Evolutionary conservation across 2,329 filamentous ascomycete genomes (phyloP).

Genomic region (Alternaria triticina): DNA sequence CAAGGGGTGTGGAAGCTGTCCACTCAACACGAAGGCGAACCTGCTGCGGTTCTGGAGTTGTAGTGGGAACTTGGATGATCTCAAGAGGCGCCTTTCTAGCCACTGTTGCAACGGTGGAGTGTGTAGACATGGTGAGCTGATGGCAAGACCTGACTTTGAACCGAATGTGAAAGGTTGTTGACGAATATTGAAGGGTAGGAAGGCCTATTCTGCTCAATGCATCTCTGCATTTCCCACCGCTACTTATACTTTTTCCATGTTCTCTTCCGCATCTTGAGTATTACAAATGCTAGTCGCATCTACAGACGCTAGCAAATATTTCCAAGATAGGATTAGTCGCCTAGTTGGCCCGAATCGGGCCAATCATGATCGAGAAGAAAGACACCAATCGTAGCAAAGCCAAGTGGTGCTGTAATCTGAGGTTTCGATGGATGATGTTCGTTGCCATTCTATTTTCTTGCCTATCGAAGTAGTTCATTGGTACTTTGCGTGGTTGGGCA

Average conservation of each 20-base stretch:
- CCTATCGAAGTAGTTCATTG: not conserved
- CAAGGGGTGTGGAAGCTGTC: conserved; percentile 67
- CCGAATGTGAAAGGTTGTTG: not conserved
- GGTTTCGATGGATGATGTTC: not conserved
- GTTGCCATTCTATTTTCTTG: not conserved
- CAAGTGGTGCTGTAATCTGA: not conserved
- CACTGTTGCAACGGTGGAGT: conserved; percentile 52
- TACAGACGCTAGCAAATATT: conserved; percentile 8
- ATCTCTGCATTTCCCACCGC: not conserved
- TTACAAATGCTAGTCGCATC: conserved; percentile 6
- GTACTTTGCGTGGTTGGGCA: not conserved
- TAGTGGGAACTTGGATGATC: conserved; percentile 46
- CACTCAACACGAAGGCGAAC: conserved; percentile 63
- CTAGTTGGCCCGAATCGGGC: too few relatives aligned
- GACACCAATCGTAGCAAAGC: not conserved
- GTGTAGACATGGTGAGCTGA: conserved; percentile 36
- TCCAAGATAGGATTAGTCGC: not conserved
- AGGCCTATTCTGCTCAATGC: not conserved
- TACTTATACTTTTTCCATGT: not conserved
- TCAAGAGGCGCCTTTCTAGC: conserved; percentile 45
- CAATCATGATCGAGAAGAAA: not conserved
- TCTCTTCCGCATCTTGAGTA: not conserved
- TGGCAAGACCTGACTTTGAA: not conserved
- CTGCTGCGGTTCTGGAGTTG: conserved; percentile 51
- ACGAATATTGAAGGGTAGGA: not conserved